phyloP scores from a whole-genome alignment of 495 filamentous ascomycete genomes.

The Xylaria venustula region DNA sequence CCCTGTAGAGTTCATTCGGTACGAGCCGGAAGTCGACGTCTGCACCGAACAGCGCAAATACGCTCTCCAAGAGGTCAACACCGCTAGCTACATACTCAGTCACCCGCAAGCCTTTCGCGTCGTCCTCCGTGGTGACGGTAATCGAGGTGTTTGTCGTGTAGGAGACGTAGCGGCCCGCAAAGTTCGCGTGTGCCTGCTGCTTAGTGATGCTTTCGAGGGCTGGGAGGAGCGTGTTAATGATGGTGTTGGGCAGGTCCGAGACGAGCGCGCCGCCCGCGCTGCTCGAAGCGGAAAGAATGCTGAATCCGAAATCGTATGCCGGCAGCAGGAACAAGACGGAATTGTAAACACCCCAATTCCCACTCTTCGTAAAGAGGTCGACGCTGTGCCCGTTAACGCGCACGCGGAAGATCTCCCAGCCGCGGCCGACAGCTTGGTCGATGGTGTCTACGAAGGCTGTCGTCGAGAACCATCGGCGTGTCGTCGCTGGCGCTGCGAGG shows the following conservation, averaged over 20 bases:
- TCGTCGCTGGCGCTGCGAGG: conserved; percentile 36
- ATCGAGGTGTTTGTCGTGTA: conserved; percentile 28
- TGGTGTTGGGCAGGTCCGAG: conserved; percentile 19
- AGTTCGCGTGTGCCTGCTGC: conserved; percentile 23
- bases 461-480: conserved; percentile 52
- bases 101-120: conserved; percentile 28
- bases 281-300: conserved; percentile 31
- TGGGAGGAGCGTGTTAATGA: conserved; percentile 29
- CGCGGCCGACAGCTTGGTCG: conserved; percentile 25
- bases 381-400: conserved; percentile 17
- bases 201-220: conserved; percentile 33
- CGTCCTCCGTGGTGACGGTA: conserved; percentile 19
- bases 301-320: conserved; percentile 42
- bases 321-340: conserved; percentile 35
- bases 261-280: conserved; percentile 2
- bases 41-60: conserved; percentile 5
- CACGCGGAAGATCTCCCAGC: conserved; percentile 36
- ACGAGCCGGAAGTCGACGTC: conserved; percentile 30
- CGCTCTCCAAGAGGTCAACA: conserved; percentile 23
- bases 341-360: conserved; percentile 40
- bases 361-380: conserved; percentile 43
- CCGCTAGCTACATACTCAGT: conserved; percentile 36
- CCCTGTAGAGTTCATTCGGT: conserved; percentile 1
- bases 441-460: conserved; percentile 39
- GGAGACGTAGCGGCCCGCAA: conserved; percentile 31